These are phyloP conservation scores for Hsuehochloa calcarea DNA, from an alignment of 176 grass and related monocot species.

Conservation along the genomic window DNA sequence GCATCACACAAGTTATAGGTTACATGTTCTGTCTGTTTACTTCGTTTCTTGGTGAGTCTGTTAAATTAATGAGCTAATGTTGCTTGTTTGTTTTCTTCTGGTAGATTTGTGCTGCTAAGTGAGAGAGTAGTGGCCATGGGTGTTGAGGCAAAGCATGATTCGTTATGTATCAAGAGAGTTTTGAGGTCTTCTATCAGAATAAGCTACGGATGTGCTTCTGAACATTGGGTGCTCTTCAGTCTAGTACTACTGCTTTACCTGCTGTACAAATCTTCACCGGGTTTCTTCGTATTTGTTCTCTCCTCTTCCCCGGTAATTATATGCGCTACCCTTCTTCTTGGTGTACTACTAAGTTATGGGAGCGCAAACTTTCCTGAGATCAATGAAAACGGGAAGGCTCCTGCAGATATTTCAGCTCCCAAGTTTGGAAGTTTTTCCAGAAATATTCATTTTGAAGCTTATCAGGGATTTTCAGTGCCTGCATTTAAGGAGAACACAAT, in stretches of 20 bases:
- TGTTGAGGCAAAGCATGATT: conserved; percentile 8
- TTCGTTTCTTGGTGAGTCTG: not conserved
- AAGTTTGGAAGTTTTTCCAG: conserved; percentile 24
- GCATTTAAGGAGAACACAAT: not conserved
- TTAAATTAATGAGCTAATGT: conserved; percentile 1
- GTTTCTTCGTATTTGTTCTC: conserved; percentile 53
- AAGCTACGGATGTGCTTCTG: conserved; percentile 47
- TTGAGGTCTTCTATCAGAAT: conserved; percentile 42
- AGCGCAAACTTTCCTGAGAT: conserved; percentile 40
- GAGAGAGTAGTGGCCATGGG: conserved; percentile 23
- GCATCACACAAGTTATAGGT: not conserved
- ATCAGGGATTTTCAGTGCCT: conserved; percentile 16
- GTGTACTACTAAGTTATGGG: conserved; percentile 51
- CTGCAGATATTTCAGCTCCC: conserved; percentile 5
- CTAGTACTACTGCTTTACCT: conserved; percentile 49
- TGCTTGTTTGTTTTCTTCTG: not conserved
- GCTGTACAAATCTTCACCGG: conserved; percentile 49
- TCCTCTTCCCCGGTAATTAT: conserved; percentile 60
- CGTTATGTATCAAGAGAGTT: conserved; percentile 27
- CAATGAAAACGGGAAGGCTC: conserved; percentile 6
- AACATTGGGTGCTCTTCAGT: conserved; percentile 45
- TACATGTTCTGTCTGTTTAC: not conserved
- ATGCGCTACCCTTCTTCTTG: conserved; percentile 71
- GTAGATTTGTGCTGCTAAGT: not conserved
- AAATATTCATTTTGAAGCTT: conserved; percentile 26